Evolutionary conservation across 331 rosid genomes (phyloP), one percentile per base, ranked within the genome.

Genomic region (Stylosanthes scabra): DNA sequence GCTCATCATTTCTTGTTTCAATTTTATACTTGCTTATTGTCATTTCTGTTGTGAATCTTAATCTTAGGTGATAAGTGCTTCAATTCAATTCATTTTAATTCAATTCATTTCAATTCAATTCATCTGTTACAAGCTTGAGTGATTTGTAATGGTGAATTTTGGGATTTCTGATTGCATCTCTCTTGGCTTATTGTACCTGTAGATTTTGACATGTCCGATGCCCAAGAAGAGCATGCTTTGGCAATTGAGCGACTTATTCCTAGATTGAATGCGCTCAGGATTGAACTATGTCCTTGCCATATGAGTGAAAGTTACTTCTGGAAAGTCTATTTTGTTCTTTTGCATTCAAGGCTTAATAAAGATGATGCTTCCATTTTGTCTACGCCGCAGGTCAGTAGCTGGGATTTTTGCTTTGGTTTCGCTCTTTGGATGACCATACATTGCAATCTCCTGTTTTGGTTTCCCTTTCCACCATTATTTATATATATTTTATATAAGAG

Each of bases 231-330:
- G 76, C 99, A 94, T 77, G 93, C 87, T 2, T 29, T 78, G 71
- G 88, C 79, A 14, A 75, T 94, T 83, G 97, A 94, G 68, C 88
- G 81, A 74, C 81, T 90, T 72, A 88, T 89, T 60, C 99, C 96
- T 6, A 90, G 97, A 81, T 85, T 95, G 77, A 93, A 90, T 79
- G 99, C 99, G 34, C 93, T 94, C 84, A 90, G 99, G 79, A 80
- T 88, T 71, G 99, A 94, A 80, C 89, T 94, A 10, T 94, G 97
- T 66, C 97, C 99, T 66, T 91, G 92, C 82, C 97, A 88, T 86
- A 91, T 94, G 99, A 94, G 92, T 37, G 86, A 89, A 74, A 82
- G 91, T 75, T 94, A 89, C 89, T 94, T 94, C 83, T 94, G 99
- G 99, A 89, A 91, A 82, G 99, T 94, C 42, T 94, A 94, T 78